phyloP scores from a whole-genome alignment of 345 rosid genomes.

The Pugionium dolabratum region DNA sequence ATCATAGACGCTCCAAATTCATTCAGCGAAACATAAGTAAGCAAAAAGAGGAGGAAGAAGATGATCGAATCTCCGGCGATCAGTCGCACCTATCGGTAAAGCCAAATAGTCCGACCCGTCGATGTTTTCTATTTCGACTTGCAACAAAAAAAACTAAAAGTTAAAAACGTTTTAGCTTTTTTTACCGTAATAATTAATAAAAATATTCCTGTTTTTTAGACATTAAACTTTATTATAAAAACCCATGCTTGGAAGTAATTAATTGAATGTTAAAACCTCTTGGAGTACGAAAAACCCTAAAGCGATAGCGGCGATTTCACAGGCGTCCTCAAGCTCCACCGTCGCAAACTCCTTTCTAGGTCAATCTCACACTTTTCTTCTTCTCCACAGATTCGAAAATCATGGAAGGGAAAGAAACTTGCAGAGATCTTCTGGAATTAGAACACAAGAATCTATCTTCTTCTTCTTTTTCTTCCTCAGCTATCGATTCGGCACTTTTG shows the following conservation, averaged over 20 bases:
- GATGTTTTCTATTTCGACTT: background rate
- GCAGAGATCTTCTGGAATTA: constrained; percentile 36
- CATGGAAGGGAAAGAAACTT: constrained; percentile 13
- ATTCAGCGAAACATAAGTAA: background rate
- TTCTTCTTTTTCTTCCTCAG: constrained; percentile 26
- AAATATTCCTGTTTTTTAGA: no score
- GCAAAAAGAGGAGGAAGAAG: background rate
- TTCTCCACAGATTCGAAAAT: background rate
- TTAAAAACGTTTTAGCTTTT: no score
- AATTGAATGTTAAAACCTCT: no score
- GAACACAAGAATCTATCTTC: constrained; percentile 28
- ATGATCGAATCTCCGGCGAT: constrained; percentile 12
- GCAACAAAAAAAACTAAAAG: background rate
- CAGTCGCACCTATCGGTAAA: background rate
- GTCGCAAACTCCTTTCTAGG: background rate
- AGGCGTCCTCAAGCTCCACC: constrained; percentile 5
- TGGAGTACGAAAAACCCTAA: constrained; percentile 29
- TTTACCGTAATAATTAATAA: no score
- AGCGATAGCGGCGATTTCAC: constrained; percentile 25
- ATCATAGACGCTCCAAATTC: constrained; percentile 29
- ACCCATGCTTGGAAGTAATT: no score
- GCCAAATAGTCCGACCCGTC: constrained; percentile 15
- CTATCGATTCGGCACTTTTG: constrained; percentile 20
- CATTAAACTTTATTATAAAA: no score
- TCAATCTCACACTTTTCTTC: no score